These are phyloP conservation scores for Saprolegnia parasitica DNA, from an alignment of 352 stramenopile genomes.

Conservation along the genomic window DNA sequence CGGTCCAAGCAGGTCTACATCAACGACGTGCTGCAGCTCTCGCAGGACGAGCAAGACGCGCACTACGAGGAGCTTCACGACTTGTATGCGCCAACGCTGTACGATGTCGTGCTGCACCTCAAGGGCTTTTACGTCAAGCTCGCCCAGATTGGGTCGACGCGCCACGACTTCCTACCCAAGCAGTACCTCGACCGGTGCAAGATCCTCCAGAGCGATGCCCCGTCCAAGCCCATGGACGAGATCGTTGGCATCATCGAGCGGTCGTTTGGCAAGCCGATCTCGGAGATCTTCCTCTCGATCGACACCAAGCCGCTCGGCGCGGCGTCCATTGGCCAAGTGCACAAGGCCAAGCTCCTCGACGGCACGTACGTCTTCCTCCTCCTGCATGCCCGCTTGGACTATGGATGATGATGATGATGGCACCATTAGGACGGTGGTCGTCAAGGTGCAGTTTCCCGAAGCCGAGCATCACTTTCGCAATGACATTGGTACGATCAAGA, in stretches of 20 bases:
- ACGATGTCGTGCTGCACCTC: slow-evolving; percentile 77
- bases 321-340: slow-evolving; percentile 79
- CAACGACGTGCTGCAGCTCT: slow-evolving; percentile 40
- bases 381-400: not conserved
- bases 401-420: too few species aligned
- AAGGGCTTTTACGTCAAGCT: slow-evolving; percentile 88
- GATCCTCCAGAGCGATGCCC: slow-evolving; percentile 77
- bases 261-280: slow-evolving; percentile 54
- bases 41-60: slow-evolving; percentile 48
- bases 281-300: slow-evolving; percentile 55
- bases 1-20: slow-evolving; percentile 70
- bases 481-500: slow-evolving; percentile 95
- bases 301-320: slow-evolving; percentile 68
- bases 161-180: slow-evolving; percentile 73
- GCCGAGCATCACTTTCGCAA: slow-evolving; percentile 92
- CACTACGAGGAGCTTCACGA: slow-evolving; percentile 77
- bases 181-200: slow-evolving; percentile 69
- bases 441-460: slow-evolving; percentile 93
- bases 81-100: slow-evolving; percentile 64
- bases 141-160: slow-evolving; percentile 72
- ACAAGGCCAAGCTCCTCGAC: slow-evolving; percentile 64
- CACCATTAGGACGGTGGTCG: slow-evolving; percentile 49
- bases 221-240: slow-evolving; percentile 64
- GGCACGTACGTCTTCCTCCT: slow-evolving; percentile 39
- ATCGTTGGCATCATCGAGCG: slow-evolving; percentile 70